Evolutionary conservation across 202 grass and related monocot species (phyloP), one percentile per base, ranked within the genome.

Genomic region (Eragrostis tef): DNA sequence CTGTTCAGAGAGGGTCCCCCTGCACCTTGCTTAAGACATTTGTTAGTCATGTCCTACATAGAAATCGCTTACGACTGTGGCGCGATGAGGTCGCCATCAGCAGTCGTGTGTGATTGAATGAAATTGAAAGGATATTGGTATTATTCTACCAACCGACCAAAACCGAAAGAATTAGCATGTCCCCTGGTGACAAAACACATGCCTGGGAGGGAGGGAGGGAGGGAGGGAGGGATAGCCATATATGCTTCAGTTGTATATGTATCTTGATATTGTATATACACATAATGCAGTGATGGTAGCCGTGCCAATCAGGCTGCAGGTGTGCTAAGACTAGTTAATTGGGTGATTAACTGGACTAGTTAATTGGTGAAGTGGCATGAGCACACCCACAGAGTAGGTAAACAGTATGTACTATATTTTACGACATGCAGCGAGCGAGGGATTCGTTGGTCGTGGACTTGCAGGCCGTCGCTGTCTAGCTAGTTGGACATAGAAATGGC

Each of bases 91-190:
- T 58, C 54, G 21, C 54, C 20, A 58, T 61, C 58, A 27, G 58
- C 58, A 61, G 58, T 22, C 24, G 58, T 61, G 11, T n/a, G n/a
- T 39, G 34, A 39, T 39, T 39, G 34, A 14, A 26, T 22, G 58
- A 27, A 31, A 31, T 64, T 63, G 31, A 61, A 13, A 60, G 57
- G n/a, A 0, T 27, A 27, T 61, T 5, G 6, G 58, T 14, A 13
- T 25, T 61, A 61, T 21, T 21, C n/a, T 61, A 53, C 50, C 60
- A 64, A 64, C 60, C 60, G 60, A 64, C 60, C 60, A 64, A 64
- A 34, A 2, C 60, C 60, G 60, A 7, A 31, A 17, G 60, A 64
- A 64, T 64, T 64, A 64, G 60, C 60, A 16, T 17, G 60, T 64
- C 60, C 60, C 58, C 60, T 64, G 60, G 13, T 12, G 60, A 64